Evolutionary conservation across 371 early-diverging fungal species (phyloP).

Genomic region (Encephalitozoon romaleae): DNA sequence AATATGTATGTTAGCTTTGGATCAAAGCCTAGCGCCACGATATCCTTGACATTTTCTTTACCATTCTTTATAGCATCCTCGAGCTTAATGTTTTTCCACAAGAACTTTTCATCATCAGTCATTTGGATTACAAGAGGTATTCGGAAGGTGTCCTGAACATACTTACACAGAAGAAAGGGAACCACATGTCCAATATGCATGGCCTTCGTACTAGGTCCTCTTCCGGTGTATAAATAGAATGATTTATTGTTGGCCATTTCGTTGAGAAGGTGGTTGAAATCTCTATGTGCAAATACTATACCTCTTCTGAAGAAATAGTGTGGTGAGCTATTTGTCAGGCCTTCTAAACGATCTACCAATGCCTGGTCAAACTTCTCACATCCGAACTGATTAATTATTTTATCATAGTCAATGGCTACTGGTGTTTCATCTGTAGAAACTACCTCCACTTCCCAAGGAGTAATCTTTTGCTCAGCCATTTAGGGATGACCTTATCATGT

Average conservation of each 20-base stretch:
- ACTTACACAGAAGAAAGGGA: constrained; percentile 93
- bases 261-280: constrained; percentile 76
- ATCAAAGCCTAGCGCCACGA: constrained; percentile 92
- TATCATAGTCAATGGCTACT: constrained; percentile 83
- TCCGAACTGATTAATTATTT: constrained; percentile 83
- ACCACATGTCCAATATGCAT: constrained; percentile 98
- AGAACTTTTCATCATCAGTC: constrained; percentile 98
- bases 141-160: constrained; percentile 87
- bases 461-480: constrained; percentile 22
- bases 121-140: constrained; percentile 91
- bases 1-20: constrained; percentile 96
- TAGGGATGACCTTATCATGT: neutral
- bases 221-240: constrained; percentile 97
- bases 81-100: constrained; percentile 76
- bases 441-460: constrained; percentile 42
- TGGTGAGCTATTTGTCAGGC: constrained; percentile 70
- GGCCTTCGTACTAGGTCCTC: constrained; percentile 84
- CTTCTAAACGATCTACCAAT: constrained; percentile 71
- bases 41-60: constrained; percentile 81
- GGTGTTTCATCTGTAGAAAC: constrained; percentile 66
- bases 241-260: constrained; percentile 75
- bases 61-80: constrained; percentile 74
- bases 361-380: constrained; percentile 71
- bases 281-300: constrained; percentile 93
- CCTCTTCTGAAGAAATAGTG: constrained; percentile 81